Evolutionary conservation across 1,284 basidiomycete genomes (phyloP).

Genomic region (Dichomitus squalens): DNA sequence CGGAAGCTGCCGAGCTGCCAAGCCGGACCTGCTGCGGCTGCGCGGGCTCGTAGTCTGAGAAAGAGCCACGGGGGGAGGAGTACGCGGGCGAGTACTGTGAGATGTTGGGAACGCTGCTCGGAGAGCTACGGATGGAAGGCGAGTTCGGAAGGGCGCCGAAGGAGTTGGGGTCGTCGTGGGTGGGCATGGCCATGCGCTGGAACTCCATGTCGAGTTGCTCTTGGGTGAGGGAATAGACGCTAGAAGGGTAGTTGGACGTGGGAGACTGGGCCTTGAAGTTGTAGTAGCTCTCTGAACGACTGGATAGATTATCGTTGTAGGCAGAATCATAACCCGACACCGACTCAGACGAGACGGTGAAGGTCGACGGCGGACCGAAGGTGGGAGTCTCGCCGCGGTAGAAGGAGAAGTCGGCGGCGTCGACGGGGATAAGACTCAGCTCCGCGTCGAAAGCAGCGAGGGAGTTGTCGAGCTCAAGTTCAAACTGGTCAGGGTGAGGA

Average conservation of each 20-base stretch:
- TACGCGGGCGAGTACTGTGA: constrained; percentile 30
- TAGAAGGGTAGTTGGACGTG: constrained; percentile 64
- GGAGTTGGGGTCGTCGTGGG: constrained; percentile 39
- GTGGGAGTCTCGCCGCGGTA: constrained; percentile 63
- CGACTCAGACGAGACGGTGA: constrained; percentile 79
- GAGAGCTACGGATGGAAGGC: constrained; percentile 57
- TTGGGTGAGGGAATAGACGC: constrained; percentile 65
- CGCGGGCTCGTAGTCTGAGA: constrained; percentile 62
- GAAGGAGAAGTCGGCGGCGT: constrained; percentile 63
- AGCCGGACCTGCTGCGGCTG: constrained; percentile 40
- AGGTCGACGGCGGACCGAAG: constrained; percentile 72
- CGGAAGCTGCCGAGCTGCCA: constrained; percentile 44
- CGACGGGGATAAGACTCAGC: constrained; percentile 62
- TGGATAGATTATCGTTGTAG: constrained; percentile 64
- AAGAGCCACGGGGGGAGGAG: constrained; percentile 47
- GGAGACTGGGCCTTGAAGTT: constrained; percentile 57
- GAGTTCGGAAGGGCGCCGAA: constrained; percentile 62
- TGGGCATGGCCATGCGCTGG: constrained; percentile 45
- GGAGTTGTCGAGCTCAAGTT: constrained; percentile 72
- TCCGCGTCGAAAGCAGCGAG: constrained; percentile 66
- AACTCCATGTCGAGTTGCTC: constrained; percentile 73
- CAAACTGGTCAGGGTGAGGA: constrained; percentile 78
- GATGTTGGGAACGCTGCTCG: constrained; percentile 34
- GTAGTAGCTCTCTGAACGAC: constrained; percentile 68
- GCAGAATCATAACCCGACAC: constrained; percentile 42